A percentile compares a stretch with the other conserved stretches of the same genome.
Evolutionary conservation across 176 grass and related monocot genomes (phyloP).

Genomic region (Triticum turgidum): DNA sequence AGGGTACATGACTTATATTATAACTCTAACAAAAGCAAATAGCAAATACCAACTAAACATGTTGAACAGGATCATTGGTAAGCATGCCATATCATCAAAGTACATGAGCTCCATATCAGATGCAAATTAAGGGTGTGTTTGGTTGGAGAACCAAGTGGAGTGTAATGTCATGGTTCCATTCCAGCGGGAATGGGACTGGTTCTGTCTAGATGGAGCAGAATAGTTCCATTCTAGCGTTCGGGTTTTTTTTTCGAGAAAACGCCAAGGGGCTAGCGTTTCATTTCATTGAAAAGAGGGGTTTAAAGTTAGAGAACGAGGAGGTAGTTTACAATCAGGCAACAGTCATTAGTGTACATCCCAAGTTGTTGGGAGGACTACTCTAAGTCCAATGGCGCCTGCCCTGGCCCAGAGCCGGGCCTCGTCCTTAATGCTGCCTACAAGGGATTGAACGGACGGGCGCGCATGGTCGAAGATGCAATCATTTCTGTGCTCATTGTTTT

Average conservation of each 20-base stretch:
- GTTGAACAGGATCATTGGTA: not conserved
- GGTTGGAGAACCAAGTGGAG: not conserved
- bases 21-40: not conserved
- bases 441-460: not conserved
- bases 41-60: not conserved
- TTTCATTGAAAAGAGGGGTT: too few species aligned
- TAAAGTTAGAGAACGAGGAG: too few species aligned
- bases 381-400: too few species aligned
- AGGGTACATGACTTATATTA: too few species aligned
- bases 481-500: not conserved
- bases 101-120: not conserved
- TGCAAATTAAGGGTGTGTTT: slow-evolving; percentile 19
- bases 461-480: not conserved
- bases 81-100: slow-evolving; percentile 12
- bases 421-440: too few species aligned
- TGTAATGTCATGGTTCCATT: not conserved
- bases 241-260: too few species aligned
- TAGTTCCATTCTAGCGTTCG: not conserved
- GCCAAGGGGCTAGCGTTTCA: too few species aligned
- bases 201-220: not conserved
- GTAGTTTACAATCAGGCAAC: too few species aligned
- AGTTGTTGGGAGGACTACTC: too few species aligned
- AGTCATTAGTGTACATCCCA: too few species aligned
- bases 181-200: not conserved
- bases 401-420: too few species aligned